These are phyloP conservation scores for Microbotryum lychnidis-dioicae DNA, from an alignment of 1,284 basidiomycete species.

Conservation along the genomic window DNA sequence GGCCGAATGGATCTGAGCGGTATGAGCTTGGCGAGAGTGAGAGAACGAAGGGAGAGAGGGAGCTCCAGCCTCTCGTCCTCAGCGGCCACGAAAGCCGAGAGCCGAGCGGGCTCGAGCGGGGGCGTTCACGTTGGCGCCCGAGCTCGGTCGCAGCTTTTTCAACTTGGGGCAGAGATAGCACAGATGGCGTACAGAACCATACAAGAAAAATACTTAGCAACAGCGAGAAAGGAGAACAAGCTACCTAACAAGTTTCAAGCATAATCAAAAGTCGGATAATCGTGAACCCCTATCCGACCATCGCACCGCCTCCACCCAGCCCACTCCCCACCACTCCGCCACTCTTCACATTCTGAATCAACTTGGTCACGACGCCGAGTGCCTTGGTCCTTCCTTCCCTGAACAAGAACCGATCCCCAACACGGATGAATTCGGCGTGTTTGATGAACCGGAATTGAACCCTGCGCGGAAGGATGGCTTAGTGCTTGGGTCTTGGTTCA, in stretches of 20 bases:
- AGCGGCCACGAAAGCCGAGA: no score
- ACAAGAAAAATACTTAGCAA: not conserved
- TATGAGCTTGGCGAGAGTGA: no score
- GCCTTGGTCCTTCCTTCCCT: slow-evolving; percentile 77
- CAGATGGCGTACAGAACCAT: not conserved
- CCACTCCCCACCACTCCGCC: not conserved
- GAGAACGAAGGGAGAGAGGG: no score
- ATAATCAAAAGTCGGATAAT: not conserved
- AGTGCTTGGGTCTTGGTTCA: not conserved
- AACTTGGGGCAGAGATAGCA: no score
- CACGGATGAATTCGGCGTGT: slow-evolving; percentile 78
- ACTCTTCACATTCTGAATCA: slow-evolving; percentile 21
- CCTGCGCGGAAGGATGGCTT: slow-evolving; percentile 46
- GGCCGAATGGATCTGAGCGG: no score
- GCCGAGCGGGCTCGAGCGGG: no score
- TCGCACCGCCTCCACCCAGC: not conserved
- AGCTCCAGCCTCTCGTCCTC: no score
- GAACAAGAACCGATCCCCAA: slow-evolving; percentile 82
- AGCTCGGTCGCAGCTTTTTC: no score
- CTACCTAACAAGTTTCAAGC: not conserved
- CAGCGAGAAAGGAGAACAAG: not conserved
- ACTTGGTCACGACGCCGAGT: slow-evolving; percentile 37
- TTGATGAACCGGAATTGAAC: slow-evolving; percentile 72
- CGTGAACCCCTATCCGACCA: not conserved
- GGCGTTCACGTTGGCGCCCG: no score